phyloP scores from a whole-genome alignment of 2,329 filamentous ascomycete genomes.

The Dryadomyces quercus-mongolicae region DNA sequence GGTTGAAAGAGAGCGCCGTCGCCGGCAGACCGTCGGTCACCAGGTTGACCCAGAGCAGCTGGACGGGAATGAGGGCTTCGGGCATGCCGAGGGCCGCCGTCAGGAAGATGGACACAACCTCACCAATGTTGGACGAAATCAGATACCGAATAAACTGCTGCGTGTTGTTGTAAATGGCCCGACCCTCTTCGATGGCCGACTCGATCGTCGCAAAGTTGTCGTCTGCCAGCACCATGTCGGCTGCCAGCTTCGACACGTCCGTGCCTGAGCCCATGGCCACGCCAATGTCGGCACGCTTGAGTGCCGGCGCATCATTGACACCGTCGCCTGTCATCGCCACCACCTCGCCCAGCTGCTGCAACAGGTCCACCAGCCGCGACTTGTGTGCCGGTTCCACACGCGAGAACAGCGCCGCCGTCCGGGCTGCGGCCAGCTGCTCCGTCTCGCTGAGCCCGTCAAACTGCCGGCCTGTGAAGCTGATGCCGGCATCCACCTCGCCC shows the following conservation, averaged over 20 bases:
- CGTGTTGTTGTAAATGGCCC: conserved; percentile 99
- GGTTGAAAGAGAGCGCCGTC: conserved; percentile 95
- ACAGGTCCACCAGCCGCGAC: conserved; percentile 91
- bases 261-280: conserved; percentile 98
- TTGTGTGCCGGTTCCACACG: conserved; percentile 94
- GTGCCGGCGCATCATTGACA: conserved; percentile 92
- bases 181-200: conserved; percentile 88
- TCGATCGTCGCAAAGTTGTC: conserved; percentile 99
- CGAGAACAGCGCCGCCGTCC: conserved; percentile 82
- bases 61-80: conserved; percentile 90
- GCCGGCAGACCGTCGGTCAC: conserved; percentile 95
- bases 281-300: conserved; percentile 98
- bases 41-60: conserved; percentile 96
- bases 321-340: conserved; percentile 99
- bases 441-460: conserved; percentile 73
- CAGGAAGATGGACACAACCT: conserved; percentile 97
- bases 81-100: conserved; percentile 96
- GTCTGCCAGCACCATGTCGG: conserved; percentile 97
- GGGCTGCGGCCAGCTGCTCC: conserved; percentile 75
- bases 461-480: conserved; percentile 90
- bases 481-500: conserved; percentile 72
- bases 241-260: conserved; percentile 89
- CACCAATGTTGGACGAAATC: conserved; percentile 97
- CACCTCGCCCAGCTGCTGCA: conserved; percentile 85
- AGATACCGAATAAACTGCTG: conserved; percentile 99